Conservation (phyloP, 257 asterid species). For the Nicotiana otophora region DNA sequence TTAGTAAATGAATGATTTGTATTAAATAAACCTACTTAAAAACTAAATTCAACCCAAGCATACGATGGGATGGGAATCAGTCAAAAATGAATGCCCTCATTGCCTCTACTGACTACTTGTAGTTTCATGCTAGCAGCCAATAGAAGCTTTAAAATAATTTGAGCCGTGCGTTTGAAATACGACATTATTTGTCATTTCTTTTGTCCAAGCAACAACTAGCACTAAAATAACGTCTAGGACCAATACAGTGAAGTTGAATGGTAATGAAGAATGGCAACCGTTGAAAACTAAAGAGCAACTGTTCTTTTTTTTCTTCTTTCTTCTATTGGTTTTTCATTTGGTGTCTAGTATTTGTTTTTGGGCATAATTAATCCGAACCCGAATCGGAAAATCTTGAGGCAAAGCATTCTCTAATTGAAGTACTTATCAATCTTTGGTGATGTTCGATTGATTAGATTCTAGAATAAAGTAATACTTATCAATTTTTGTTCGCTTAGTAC, state of each 20-base stretch:
- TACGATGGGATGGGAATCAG: not conserved
- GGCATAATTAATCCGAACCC: too few relatives aligned
- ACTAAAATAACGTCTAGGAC: not conserved
- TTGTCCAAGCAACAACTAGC: not conserved
- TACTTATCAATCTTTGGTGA: too few relatives aligned
- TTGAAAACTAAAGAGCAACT: not conserved
- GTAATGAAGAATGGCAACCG: not conserved
- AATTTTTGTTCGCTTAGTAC: too few relatives aligned
- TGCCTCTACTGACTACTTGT: not conserved
- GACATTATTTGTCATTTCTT: not conserved
- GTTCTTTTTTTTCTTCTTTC: too few relatives aligned
- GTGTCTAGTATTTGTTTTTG: too few relatives aligned
- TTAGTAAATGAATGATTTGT: too few relatives aligned
- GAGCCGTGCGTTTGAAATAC: not conserved
- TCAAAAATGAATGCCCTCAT: not conserved
- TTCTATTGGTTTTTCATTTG: too few relatives aligned
- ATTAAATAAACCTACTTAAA: too few relatives aligned
- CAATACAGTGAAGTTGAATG: not conserved
- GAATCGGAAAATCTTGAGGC: too few relatives aligned
- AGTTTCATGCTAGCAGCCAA: too few relatives aligned
- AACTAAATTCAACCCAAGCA: not conserved
- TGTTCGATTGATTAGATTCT: not conserved
- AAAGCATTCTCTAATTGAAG: too few relatives aligned
- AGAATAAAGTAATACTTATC: not conserved
- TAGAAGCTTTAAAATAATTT: too few relatives aligned